Evolutionary conservation across 768 basidiomycete species (phyloP).

Genomic region (Hirschioporus abietinus): DNA sequence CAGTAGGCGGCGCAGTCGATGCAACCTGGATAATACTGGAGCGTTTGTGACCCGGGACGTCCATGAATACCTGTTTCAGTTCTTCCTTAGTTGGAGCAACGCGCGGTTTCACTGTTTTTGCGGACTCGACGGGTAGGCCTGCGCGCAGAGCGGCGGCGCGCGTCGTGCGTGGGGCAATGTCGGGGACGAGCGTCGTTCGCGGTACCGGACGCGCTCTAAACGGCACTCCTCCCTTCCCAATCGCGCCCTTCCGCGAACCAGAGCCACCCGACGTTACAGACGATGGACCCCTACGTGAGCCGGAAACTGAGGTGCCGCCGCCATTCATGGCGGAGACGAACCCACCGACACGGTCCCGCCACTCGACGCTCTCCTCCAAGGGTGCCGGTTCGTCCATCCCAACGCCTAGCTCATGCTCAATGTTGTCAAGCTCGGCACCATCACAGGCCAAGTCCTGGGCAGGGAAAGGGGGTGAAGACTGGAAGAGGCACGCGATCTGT

Average conservation of each 20-base stretch:
- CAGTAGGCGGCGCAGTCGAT: conserved; percentile 64
- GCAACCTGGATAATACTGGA: conserved; percentile 62
- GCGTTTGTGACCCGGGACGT: conserved; percentile 82
- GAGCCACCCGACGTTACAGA: conserved; percentile 6
- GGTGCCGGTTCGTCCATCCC: background rate
- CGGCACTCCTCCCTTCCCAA: conserved; percentile 18
- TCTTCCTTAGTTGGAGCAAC: conserved; percentile 56
- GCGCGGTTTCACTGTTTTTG: conserved; percentile 36
- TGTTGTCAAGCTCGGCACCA: conserved; percentile 19
- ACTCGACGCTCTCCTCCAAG: background rate
- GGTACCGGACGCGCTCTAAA: conserved; percentile 73
- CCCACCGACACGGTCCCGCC: conserved; percentile 11
- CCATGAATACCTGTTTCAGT: conserved; percentile 58
- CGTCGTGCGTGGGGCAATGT: conserved; percentile 74
- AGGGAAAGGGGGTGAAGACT: conserved; percentile 78
- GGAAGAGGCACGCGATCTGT: conserved; percentile 74
- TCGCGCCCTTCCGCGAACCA: conserved; percentile 33
- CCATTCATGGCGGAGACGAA: conserved; percentile 29
- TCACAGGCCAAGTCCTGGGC: conserved; percentile 54
- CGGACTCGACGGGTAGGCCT: conserved; percentile 43
- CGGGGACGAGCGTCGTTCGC: conserved; percentile 51
- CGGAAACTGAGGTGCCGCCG: conserved; percentile 23
- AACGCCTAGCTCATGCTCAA: conserved; percentile 32
- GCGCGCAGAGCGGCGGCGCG: conserved; percentile 70
- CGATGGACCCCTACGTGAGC: conserved; percentile 22